phyloP scores from a whole-genome alignment of 2,329 filamentous ascomycete genomes.

The Cladosporium sp. region DNA sequence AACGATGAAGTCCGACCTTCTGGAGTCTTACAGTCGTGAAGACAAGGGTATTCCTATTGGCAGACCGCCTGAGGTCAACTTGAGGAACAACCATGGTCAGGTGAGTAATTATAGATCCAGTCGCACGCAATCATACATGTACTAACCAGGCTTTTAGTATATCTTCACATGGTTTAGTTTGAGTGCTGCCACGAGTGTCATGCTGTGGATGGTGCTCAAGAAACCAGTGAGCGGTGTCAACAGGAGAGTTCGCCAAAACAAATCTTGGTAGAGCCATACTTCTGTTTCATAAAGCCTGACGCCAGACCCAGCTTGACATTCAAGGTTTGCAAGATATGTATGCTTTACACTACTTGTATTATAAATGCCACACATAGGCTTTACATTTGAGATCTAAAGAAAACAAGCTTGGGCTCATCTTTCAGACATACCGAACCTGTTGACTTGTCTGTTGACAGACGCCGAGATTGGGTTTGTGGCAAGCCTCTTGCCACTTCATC shows the following conservation, averaged over 20 bases:
- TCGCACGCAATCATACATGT: neutral
- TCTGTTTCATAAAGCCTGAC: too few species aligned
- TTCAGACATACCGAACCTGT: too few species aligned
- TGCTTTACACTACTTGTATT: too few species aligned
- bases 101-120: slow-evolving; percentile 6
- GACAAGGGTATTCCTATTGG: slow-evolving; percentile 84
- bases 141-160: slow-evolving; percentile 47
- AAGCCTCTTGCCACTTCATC: too few species aligned
- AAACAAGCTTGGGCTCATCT: too few species aligned
- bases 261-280: slow-evolving; percentile 14
- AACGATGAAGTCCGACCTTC: slow-evolving; percentile 81
- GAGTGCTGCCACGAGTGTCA: slow-evolving; percentile 75
- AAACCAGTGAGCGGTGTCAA: slow-evolving; percentile 58
- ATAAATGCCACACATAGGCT: too few species aligned
- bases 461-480: too few species aligned
- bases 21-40: slow-evolving; percentile 70
- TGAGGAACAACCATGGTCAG: slow-evolving; percentile 94
- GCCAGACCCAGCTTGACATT: too few species aligned
- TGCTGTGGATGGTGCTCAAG: slow-evolving; percentile 93
- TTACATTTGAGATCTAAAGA: too few species aligned
- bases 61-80: slow-evolving; percentile 78
- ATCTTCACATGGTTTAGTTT: slow-evolving; percentile 97
- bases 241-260: slow-evolving; percentile 22
- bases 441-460: too few species aligned
- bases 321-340: too few species aligned